Base-by-base conservation (phyloP, 2,329 filamentous ascomycete species). In the Pseudocercospora pini-densiflorae region DNA sequence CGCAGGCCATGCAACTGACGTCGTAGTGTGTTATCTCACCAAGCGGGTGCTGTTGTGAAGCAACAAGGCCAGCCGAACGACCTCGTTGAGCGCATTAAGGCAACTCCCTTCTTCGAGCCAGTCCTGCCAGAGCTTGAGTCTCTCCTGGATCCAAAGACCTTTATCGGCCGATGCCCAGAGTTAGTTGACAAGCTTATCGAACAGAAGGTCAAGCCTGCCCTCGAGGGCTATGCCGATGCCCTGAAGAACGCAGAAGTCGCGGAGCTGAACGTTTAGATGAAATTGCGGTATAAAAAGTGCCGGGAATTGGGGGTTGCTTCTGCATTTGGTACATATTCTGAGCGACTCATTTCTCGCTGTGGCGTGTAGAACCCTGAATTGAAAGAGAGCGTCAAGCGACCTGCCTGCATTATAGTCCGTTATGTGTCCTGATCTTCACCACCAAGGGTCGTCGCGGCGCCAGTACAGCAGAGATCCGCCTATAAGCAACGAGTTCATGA, bases 21-120 rank as follows among this genome's bases (percentile, higher is more conserved):
- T 9, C 16, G 16, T 33, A 74, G 73, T 62, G 91, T 97, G 1
- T 85, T 97, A 53, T 92, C 87, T 1, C 90, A 93, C 81, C 84
- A 96, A 80, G 92, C 93, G 0, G 87, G 85, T 51, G 83, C 85
- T 33, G 88, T 90, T 10, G 90, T 93, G 47, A 92, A 92, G 82
- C 85, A 88, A 73, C 82, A 90, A 78, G 92, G 92, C 40, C 88
- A 89, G 72, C 82, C 87, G 62, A 97, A 97, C 75, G 93, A 97
- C 77, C 84, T 97, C 2, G 88, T 97, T 14, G 88, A 92, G 69
- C 84, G 93, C 14, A 93, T 97, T 76, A 88, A 87, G 77, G 83
- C 81, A 60, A 90, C 85, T 49, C 82, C 88, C 51, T 97, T 92
- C 83, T 97, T 97, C 82, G 83, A 85, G 76, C 75, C 78, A 7